Conservation (phyloP, 2,329 filamentous ascomycete genomes). For the Nigrospora oryzae region DNA sequence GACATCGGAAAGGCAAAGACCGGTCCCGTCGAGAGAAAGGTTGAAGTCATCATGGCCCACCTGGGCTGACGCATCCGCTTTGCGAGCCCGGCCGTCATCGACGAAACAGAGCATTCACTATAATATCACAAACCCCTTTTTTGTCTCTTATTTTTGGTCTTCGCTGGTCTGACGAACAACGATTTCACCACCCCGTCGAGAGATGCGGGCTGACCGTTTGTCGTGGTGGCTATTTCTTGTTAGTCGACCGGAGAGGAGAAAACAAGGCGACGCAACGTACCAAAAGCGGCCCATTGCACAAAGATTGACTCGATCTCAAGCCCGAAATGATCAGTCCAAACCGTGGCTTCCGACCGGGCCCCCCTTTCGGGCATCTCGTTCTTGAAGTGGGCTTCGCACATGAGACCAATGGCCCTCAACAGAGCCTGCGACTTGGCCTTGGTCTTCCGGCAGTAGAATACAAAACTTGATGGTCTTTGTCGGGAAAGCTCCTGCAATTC, state of each 20-base stretch:
- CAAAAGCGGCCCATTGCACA: background rate
- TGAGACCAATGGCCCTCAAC: conserved; percentile 18
- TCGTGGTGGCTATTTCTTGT: background rate
- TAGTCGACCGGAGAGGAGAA: background rate
- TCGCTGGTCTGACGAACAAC: too few species aligned
- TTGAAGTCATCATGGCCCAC: conserved; percentile 12
- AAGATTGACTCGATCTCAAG: too few species aligned
- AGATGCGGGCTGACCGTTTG: too few species aligned
- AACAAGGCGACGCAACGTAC: background rate
- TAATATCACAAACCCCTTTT: too few species aligned
- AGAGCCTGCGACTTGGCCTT: conserved; percentile 5
- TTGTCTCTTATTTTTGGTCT: too few species aligned
- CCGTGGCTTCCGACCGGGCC: too few species aligned
- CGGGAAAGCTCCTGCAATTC: conserved; percentile 3
- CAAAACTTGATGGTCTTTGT: conserved; percentile 7
- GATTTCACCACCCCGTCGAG: background rate
- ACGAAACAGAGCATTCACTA: too few species aligned
- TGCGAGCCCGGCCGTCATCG: background rate
- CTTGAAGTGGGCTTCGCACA: conserved; percentile 17
- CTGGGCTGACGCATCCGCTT: conserved; percentile 1
- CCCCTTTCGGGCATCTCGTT: background rate
- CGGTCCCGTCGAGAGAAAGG: conserved; percentile 11
- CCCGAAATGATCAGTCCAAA: too few species aligned
- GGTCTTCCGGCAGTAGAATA: conserved; percentile 6
- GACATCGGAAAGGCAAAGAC: conserved; percentile 14